phyloP scores from a whole-genome alignment of 495 filamentous ascomycete species.

The Penicillium pulvis region DNA sequence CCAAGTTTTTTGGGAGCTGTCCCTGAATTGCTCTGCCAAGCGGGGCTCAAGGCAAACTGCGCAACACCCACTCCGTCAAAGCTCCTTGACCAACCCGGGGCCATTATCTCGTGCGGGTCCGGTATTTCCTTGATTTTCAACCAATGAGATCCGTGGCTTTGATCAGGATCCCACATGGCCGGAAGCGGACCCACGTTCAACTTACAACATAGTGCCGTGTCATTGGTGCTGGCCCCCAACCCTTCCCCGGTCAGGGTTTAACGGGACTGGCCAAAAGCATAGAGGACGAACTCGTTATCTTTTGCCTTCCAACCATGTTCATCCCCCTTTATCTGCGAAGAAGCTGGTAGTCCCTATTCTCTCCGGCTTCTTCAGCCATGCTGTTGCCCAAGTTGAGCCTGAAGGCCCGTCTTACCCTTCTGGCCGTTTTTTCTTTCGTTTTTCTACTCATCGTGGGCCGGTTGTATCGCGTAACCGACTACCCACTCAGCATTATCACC shows the following conservation, averaged over 20 bases:
- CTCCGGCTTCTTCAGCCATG: background rate
- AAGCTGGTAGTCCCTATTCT: background rate
- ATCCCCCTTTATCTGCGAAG: background rate
- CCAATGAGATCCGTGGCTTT: background rate
- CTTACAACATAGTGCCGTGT: background rate
- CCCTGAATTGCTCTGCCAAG: background rate
- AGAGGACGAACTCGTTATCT: background rate
- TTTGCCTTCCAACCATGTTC: background rate
- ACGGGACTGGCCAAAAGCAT: background rate
- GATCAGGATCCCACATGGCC: background rate
- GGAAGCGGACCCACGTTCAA: background rate
- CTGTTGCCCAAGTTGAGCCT: background rate
- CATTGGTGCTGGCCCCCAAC: background rate
- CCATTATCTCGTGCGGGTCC: background rate
- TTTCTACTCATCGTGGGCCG: background rate
- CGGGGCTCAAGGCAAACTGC: background rate
- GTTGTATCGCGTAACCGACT: background rate
- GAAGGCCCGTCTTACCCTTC: background rate
- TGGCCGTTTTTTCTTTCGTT: background rate
- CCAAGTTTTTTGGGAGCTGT: background rate
- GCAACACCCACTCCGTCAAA: background rate
- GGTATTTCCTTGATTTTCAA: background rate
- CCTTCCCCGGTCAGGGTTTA: background rate
- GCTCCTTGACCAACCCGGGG: background rate
- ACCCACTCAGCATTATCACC: background rate